Evolutionary conservation across 208 protist genomes (phyloP).

Genomic region (Leishmania tarentolae): DNA sequence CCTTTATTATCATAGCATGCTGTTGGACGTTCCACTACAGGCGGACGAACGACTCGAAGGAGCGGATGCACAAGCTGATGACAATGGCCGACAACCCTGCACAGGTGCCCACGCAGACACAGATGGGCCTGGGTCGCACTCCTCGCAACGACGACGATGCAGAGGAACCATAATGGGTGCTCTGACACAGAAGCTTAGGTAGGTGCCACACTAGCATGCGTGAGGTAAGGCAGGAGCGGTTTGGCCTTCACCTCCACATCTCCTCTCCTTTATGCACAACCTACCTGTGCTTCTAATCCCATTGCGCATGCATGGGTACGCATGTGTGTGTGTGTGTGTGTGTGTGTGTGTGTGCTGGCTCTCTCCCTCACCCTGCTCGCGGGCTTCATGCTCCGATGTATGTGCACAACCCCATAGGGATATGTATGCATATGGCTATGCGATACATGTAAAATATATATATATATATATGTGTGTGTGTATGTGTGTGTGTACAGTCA

Average conservation of each 20-base stretch:
- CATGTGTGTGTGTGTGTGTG: not conserved
- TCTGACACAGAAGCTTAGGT: not conserved
- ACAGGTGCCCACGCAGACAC: slow-evolving; percentile 58
- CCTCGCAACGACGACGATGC: slow-evolving; percentile 4
- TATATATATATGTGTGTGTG: not conserved
- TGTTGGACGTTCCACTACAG: slow-evolving; percentile 46
- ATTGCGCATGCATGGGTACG: not conserved
- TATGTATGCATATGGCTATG: no score
- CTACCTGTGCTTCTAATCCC: not conserved
- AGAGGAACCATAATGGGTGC: slow-evolving; percentile 22
- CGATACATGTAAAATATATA: no score
- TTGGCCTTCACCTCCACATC: not conserved
- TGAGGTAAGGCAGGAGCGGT: not conserved
- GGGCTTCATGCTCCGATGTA: not conserved
- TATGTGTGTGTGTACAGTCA: not conserved
- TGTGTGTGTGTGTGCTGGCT: not conserved
- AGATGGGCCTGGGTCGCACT: slow-evolving; percentile 47
- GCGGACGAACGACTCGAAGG: slow-evolving; percentile 31
- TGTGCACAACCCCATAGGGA: no score
- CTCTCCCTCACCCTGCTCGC: not conserved
- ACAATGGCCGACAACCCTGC: slow-evolving; percentile 44
- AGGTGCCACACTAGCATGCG: no score
- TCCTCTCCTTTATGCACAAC: not conserved
- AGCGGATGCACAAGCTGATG: slow-evolving; percentile 35
- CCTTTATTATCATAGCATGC: slow-evolving; percentile 46